Conservation (phyloP, 116 monocot species). For the Posidonia oceanica region DNA sequence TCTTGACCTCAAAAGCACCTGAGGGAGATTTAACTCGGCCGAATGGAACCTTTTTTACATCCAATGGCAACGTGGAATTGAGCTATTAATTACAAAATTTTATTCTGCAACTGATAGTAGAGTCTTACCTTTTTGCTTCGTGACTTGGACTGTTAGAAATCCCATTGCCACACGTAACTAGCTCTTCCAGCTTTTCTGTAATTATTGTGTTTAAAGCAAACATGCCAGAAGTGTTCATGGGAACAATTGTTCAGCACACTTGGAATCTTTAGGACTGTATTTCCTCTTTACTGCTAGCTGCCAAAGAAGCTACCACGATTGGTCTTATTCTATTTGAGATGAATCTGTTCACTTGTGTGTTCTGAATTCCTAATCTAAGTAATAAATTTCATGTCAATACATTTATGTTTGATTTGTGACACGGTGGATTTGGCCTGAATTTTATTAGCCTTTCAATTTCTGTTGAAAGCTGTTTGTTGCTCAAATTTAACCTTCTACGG, state of each 20-base stretch:
- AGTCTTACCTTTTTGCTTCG: not conserved
- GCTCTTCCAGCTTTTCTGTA: not conserved
- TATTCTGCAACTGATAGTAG: not conserved
- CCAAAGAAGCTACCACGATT: not conserved
- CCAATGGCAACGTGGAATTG: not conserved
- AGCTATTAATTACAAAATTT: not conserved
- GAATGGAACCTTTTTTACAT: conserved; percentile 1
- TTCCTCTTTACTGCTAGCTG: not conserved
- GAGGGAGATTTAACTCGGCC: not conserved
- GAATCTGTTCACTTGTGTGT: not conserved
- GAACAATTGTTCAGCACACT: conserved; percentile 1
- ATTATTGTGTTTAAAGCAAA: not conserved
- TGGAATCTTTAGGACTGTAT: not conserved
- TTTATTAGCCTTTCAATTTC: too few relatives aligned
- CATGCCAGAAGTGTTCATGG: not conserved
- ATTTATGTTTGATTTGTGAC: too few relatives aligned
- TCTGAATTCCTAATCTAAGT: not conserved
- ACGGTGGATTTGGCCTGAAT: too few relatives aligned
- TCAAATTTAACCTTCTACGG: too few relatives aligned
- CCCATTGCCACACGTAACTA: not conserved
- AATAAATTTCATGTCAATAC: too few relatives aligned
- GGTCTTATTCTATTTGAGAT: conserved; percentile 2
- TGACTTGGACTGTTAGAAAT: not conserved
- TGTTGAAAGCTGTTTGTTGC: too few relatives aligned
- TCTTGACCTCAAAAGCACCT: not conserved